A percentile compares a stretch with the other conserved stretches of the same genome.
phyloP scores from a whole-genome alignment of 2,329 filamentous ascomycete species.

The Colletotrichum sp. region DNA sequence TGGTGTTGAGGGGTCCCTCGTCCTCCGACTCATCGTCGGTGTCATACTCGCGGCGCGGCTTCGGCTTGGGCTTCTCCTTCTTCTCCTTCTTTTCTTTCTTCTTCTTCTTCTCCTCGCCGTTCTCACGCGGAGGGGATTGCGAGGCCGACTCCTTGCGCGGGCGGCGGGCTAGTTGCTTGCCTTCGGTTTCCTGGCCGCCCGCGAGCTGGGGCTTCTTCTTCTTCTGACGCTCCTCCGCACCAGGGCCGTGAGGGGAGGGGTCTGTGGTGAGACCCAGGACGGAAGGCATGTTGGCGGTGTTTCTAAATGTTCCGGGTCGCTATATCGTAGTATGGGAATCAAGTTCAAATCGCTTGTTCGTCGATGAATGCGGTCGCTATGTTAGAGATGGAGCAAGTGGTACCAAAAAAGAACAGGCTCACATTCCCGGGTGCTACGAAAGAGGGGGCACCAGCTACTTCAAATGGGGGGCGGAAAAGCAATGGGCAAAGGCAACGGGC shows the following conservation, averaged over 20 bases:
- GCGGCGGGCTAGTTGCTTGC: constrained; percentile 17
- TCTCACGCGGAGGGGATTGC: not conserved
- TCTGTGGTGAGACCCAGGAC: constrained; percentile 37
- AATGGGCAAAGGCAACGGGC: not conserved
- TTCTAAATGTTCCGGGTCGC: not conserved
- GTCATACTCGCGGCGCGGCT: not conserved
- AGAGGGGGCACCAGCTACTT: not conserved
- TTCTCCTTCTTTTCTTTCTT: constrained; percentile 6
- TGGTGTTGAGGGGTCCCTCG: constrained; percentile 31
- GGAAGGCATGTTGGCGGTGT: constrained; percentile 30
- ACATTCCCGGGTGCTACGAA: not conserved
- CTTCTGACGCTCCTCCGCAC: constrained; percentile 12
- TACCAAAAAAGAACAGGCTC: not conserved
- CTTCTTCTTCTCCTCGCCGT: constrained; percentile 9
- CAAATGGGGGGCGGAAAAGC: not conserved
- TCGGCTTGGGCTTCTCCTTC: not conserved
- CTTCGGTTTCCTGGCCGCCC: not conserved
- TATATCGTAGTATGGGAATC: not conserved
- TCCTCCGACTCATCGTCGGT: constrained; percentile 14
- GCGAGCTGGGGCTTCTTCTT: constrained; percentile 15
- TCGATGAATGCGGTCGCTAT: not conserved
- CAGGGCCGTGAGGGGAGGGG: constrained; percentile 21
- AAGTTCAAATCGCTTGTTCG: not conserved
- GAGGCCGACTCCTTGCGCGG: constrained; percentile 9
- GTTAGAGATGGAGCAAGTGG: not conserved